Percentiles rank a stretch among this genome's conserved stretches.
phyloP scores from a whole-genome alignment of 306 rosid species.

The Gastrolobium bilobum region DNA sequence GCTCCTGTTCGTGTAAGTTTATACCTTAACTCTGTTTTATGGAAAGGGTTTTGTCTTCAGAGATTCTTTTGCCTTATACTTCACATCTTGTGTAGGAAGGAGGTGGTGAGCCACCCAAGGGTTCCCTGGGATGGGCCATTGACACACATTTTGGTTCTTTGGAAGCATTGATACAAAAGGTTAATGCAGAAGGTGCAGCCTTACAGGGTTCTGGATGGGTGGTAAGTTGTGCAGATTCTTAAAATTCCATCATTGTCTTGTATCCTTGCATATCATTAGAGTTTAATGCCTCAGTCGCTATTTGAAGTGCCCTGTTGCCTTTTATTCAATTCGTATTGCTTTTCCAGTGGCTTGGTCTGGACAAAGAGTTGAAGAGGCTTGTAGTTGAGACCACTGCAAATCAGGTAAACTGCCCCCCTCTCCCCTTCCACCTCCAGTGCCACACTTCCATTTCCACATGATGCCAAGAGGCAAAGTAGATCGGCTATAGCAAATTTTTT shows the following conservation, averaged over 20 bases:
- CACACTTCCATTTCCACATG: not conserved
- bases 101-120: conserved; percentile 91
- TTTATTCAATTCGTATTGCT: conserved; percentile 42
- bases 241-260: conserved; percentile 25
- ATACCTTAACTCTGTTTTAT: conserved; percentile 27
- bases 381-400: conserved; percentile 92
- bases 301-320: conserved; percentile 28
- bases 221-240: conserved; percentile 67
- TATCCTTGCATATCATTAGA: conserved; percentile 20
- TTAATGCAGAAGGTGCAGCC: conserved; percentile 91
- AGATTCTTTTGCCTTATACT: conserved; percentile 21
- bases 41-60: not conserved
- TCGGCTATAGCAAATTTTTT: conserved; percentile 1
- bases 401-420: conserved; percentile 69
- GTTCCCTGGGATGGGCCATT: conserved; percentile 87
- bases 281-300: conserved; percentile 17
- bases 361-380: conserved; percentile 87
- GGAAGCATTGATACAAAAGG: conserved; percentile 69
- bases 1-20: conserved; percentile 67
- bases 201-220: conserved; percentile 99
- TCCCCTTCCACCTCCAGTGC: conserved; percentile 15
- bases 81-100: conserved; percentile 72
- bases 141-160: conserved; percentile 81
- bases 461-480: conserved; percentile 27
- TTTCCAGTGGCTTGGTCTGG: conserved; percentile 95